A percentile compares a stretch with the other conserved stretches of the same genome.
These are phyloP conservation scores for Zygoascus sp. DNA, from an alignment of 1,139 yeast species.

Conservation along the genomic window DNA sequence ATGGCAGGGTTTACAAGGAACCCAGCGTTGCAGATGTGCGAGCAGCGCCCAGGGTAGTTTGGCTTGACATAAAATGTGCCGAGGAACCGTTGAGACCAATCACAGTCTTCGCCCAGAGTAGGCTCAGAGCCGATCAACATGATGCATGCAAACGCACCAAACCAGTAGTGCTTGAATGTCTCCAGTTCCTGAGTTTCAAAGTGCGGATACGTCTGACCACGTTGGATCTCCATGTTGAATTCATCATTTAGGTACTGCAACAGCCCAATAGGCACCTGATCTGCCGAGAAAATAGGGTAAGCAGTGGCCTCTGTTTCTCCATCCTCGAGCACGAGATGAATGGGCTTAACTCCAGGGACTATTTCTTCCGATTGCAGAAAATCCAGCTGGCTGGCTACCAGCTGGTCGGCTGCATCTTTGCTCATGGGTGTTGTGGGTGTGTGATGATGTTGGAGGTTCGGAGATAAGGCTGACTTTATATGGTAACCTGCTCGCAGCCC, in stretches of 20 bases:
- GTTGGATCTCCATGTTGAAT: constrained; percentile 84
- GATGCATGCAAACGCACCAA: constrained; percentile 76
- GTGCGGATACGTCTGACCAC: constrained; percentile 84
- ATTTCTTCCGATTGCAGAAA: constrained; percentile 39
- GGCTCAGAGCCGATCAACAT: constrained; percentile 62
- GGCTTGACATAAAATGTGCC: constrained; percentile 83
- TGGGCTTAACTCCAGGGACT: constrained; percentile 25
- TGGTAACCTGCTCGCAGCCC: background rate
- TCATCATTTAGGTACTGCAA: constrained; percentile 82
- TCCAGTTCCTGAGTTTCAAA: constrained; percentile 71
- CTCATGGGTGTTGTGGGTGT: background rate
- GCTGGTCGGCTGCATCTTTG: constrained; percentile 4
- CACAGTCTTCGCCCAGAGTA: constrained; percentile 41
- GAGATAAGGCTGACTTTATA: background rate
- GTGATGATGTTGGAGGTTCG: no score
- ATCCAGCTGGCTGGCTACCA: constrained; percentile 23
- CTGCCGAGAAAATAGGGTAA: constrained; percentile 69
- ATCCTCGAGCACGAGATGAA: constrained; percentile 50
- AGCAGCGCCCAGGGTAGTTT: constrained; percentile 85
- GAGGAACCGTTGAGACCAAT: constrained; percentile 87
- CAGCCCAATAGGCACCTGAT: constrained; percentile 66
- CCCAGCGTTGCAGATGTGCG: constrained; percentile 89
- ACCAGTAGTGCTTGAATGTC: constrained; percentile 80
- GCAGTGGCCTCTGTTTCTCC: constrained; percentile 91
- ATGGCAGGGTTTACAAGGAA: constrained; percentile 89